Conservation (phyloP, 2,329 filamentous ascomycete genomes). For the Pseudogymnoascus sp. region DNA sequence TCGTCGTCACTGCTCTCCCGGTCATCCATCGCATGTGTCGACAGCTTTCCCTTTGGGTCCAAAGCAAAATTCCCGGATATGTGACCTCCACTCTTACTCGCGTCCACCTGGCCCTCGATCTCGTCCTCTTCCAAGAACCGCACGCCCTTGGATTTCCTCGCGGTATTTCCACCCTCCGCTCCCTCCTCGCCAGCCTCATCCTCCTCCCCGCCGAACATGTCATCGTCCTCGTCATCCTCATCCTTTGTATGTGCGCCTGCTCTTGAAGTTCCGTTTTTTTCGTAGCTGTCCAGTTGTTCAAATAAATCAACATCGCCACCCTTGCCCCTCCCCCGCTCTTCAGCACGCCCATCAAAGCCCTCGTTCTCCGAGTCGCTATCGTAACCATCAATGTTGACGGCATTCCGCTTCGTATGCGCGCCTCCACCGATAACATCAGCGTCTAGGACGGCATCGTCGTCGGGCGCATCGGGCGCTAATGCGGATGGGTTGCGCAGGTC, state of each 20-base stretch:
- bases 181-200: conserved; percentile 42
- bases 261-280: conserved; percentile 28
- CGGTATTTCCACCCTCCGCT: conserved; percentile 18
- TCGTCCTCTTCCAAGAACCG: conserved; percentile 48
- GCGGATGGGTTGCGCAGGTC: conserved; percentile 92
- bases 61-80: conserved; percentile 53
- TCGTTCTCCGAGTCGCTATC: conserved; percentile 91
- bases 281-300: conserved; percentile 48
- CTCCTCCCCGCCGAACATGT: conserved; percentile 73
- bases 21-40: conserved; percentile 29
- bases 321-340: conserved; percentile 42
- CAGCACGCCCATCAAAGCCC: conserved; percentile 69
- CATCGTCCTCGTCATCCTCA: conserved; percentile 59
- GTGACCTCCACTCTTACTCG: conserved; percentile 65
- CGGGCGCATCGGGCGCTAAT: conserved; percentile 71
- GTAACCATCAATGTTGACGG: conserved; percentile 94
- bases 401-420: conserved; percentile 75
- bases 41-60: conserved; percentile 41
- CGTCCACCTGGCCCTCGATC: conserved; percentile 72
- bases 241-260: conserved; percentile 28
- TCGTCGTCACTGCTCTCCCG: conserved; percentile 51
- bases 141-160: conserved; percentile 57
- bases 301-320: conserved; percentile 41
- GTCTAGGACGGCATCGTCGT: conserved; percentile 70
- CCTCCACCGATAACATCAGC: conserved; percentile 83